Percentiles rank a stretch among this genome's conserved stretches.
These are phyloP conservation scores for Ilyonectria destructans DNA, from an alignment of 2,329 filamentous ascomycete species.

Conservation along the genomic window DNA sequence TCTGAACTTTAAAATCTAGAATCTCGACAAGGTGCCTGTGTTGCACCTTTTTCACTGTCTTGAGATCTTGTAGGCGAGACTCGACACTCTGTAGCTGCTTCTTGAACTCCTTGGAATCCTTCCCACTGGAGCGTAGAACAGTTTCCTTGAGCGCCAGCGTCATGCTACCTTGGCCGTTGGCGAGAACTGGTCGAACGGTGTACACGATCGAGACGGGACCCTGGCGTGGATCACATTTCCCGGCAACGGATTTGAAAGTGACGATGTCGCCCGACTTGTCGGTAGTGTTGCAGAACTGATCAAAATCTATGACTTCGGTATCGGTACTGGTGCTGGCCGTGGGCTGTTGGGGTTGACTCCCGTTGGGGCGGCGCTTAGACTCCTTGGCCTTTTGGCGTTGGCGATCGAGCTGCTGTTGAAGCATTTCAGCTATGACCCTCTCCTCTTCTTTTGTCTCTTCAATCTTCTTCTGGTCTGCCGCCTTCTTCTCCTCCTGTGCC, in stretches of 20 bases:
- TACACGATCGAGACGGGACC: constrained; percentile 79
- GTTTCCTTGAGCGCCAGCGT: constrained; percentile 84
- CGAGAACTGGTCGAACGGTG: constrained; percentile 79
- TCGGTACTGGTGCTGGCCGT: constrained; percentile 50
- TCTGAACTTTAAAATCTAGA: constrained; percentile 86
- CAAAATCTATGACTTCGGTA: constrained; percentile 70
- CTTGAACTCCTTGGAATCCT: constrained; percentile 77
- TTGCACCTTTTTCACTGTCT: constrained; percentile 79
- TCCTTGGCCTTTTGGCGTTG: constrained; percentile 78
- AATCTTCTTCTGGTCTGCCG: constrained; percentile 67
- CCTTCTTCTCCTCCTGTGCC: constrained; percentile 70
- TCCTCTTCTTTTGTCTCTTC: constrained; percentile 79
- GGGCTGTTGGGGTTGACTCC: constrained; percentile 46
- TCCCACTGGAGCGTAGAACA: constrained; percentile 70
- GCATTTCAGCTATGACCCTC: constrained; percentile 78
- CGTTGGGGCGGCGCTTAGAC: constrained; percentile 69
- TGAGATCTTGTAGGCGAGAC: constrained; percentile 81
- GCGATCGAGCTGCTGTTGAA: constrained; percentile 80
- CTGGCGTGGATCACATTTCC: constrained; percentile 76
- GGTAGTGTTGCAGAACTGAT: constrained; percentile 76
- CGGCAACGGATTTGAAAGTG: constrained; percentile 80
- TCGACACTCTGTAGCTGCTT: constrained; percentile 85
- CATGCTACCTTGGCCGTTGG: constrained; percentile 69
- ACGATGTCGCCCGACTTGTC: constrained; percentile 76
- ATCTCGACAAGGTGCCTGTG: constrained; percentile 86